Conservation (phyloP, 2,329 filamentous ascomycete genomes). For the Zasmidium angulare region DNA sequence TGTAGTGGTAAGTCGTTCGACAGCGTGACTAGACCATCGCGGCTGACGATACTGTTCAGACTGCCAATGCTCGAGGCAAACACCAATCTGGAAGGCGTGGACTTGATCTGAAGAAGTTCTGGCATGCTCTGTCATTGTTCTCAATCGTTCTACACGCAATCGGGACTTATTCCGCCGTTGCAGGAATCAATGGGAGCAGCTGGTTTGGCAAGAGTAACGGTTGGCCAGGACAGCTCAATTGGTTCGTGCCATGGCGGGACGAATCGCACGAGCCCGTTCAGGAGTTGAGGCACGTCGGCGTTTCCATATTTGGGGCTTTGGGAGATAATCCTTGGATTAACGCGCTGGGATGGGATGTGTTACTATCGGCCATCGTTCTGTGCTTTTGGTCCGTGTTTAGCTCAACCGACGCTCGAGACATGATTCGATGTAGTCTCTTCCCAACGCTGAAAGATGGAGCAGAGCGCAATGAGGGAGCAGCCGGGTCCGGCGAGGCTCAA, state of each 20-base stretch:
- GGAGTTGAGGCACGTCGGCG: neutral
- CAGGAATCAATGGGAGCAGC: neutral
- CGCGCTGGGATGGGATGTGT: constrained; percentile 58
- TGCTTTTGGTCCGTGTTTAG: constrained; percentile 55
- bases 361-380: constrained; percentile 56
- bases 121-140: constrained; percentile 2
- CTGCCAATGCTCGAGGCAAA: too few relatives aligned
- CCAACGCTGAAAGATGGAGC: constrained; percentile 15
- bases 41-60: neutral
- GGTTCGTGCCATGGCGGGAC: constrained; percentile 9
- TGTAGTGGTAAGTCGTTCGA: too few relatives aligned
- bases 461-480: neutral
- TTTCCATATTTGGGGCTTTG: constrained; percentile 48
- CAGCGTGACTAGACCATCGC: neutral
- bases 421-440: constrained; percentile 34
- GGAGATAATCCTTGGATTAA: constrained; percentile 60
- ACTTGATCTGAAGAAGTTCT: neutral
- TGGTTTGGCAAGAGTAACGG: neutral
- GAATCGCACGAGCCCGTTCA: neutral
- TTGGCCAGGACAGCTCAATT: neutral
- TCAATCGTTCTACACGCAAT: neutral
- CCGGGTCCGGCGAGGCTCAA: too few relatives aligned
- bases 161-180: neutral
- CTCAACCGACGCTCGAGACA: constrained; percentile 51
- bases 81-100: too few relatives aligned